Evolutionary conservation across 148 eudicot genomes (phyloP), one percentile per base, ranked within the genome.

Genomic region (Nepenthes gracilis): DNA sequence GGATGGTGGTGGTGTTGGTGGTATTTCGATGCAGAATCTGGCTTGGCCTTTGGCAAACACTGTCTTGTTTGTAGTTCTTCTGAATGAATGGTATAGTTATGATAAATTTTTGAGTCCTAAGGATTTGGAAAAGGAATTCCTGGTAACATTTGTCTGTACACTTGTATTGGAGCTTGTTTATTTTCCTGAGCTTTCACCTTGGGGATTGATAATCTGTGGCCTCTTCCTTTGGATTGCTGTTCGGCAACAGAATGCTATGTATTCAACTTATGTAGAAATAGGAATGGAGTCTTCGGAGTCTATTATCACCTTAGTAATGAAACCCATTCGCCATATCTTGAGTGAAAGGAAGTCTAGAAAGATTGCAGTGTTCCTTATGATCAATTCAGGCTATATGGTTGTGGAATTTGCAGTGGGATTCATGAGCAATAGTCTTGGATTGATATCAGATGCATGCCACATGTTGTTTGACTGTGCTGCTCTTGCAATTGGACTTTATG

Each of bases 401-500:
- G 96, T 93, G 57, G 98, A 93, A 68, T 93, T 93, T 69, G 83
- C 76, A 35, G 98, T 79, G 49, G 98, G 98, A 53, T 93, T 93
- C 65, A 88, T 93, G 98, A 88, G 91, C 70, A 93, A 93, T 57
- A 93, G 98, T 78, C 95, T 93, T 64, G 98, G 98, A 52, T 69
- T 93, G 78, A 88, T 93, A 72, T 88, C 98, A 36, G 98, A 93
- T 73, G 98, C 98, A 2, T 93, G 98, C 63, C 98, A 93, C 74
- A 93, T 93, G 98, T 61, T 93, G 72, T 93, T 93, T 62, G 98
- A 93, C 79, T 93, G 98, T 78, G 95, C 95, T 69, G 98, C 98
- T 65, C 76, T 93, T 47, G 98, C 91, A 5, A 88, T 93, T 69
- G 98, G 98, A 57, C 77, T 93, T 47, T 93, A 93, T 77, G 96